A percentile compares a stretch with the other conserved stretches of the same genome.
phyloP scores from a whole-genome alignment of 78 protist genomes.

The Andalucia godoyi region DNA sequence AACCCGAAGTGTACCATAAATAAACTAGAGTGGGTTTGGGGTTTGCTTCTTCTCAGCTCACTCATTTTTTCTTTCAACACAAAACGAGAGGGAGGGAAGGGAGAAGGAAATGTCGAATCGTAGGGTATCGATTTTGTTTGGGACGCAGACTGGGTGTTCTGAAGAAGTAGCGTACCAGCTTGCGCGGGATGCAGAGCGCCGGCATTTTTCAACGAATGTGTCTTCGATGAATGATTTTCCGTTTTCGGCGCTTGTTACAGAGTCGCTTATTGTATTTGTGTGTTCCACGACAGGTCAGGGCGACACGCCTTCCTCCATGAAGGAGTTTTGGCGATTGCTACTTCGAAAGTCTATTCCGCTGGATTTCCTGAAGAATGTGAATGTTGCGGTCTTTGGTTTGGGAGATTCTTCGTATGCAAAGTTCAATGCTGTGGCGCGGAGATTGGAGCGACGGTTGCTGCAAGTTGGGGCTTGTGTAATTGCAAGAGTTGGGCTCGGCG shows the following conservation, averaged over 20 bases:
- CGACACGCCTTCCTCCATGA: constrained; percentile 8
- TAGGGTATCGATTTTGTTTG: background rate
- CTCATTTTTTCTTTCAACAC: too few species aligned
- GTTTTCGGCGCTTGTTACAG: background rate
- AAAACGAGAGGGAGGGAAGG: too few species aligned
- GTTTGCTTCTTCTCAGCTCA: too few species aligned
- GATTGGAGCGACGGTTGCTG: constrained; percentile 38
- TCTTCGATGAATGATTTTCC: background rate
- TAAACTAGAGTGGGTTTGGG: too few species aligned
- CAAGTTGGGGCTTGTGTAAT: constrained; percentile 56
- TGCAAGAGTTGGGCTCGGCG: constrained; percentile 63
- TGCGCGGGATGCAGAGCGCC: background rate
- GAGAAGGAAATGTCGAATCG: too few species aligned
- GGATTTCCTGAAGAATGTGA: background rate
- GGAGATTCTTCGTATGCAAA: constrained; percentile 85
- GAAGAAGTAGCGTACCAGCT: background rate
- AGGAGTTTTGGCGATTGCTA: constrained; percentile 13
- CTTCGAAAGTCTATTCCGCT: background rate
- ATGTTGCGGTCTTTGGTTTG: constrained; percentile 55
- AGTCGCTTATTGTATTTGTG: constrained; percentile 7
- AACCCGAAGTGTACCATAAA: too few species aligned
- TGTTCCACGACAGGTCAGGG: constrained; percentile 31
- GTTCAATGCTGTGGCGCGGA: constrained; percentile 54
- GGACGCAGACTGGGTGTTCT: constrained; percentile 22
- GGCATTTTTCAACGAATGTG: constrained; percentile 14